These are phyloP conservation scores for Chrysopogon serrulatus DNA, from an alignment of 176 grass and related monocot genomes.

Conservation along the genomic window DNA sequence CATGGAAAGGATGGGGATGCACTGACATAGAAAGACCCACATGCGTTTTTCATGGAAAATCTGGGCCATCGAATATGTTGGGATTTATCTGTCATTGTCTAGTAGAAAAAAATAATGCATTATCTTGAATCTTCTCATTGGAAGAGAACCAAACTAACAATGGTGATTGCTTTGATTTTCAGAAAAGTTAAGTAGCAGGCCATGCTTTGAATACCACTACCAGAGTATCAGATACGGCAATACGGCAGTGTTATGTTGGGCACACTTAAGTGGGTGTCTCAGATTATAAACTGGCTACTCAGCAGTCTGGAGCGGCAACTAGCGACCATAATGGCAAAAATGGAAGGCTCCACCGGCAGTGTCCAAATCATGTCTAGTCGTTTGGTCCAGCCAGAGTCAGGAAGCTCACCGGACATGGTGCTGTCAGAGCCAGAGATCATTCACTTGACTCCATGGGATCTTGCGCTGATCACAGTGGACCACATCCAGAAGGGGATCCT, in stretches of 20 bases:
- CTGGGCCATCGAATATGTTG: not conserved
- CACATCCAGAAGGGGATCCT: constrained; percentile 2
- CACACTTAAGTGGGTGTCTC: not conserved
- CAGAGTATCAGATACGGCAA: not conserved
- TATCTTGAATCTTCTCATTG: not conserved
- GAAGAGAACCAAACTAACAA: not conserved
- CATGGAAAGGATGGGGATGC: not conserved
- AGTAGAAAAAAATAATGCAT: not conserved
- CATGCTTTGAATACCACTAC: not conserved
- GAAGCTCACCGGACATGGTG: no score
- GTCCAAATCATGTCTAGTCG: not conserved
- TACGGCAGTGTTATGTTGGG: not conserved
- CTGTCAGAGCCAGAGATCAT: not conserved
- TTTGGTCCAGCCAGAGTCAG: not conserved
- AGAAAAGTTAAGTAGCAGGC: not conserved
- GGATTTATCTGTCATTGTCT: not conserved
- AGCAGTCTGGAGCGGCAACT: not conserved
- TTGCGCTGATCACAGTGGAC: not conserved
- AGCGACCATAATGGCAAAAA: not conserved
- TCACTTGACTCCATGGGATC: constrained; percentile 12
- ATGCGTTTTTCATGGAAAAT: not conserved
- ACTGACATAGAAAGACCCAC: not conserved
- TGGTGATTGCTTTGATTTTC: not conserved
- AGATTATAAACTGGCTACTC: not conserved
- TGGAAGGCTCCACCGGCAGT: not conserved